Conservation (phyloP, 2,329 filamentous ascomycete genomes). For the Phaeoacremonium minimum region DNA sequence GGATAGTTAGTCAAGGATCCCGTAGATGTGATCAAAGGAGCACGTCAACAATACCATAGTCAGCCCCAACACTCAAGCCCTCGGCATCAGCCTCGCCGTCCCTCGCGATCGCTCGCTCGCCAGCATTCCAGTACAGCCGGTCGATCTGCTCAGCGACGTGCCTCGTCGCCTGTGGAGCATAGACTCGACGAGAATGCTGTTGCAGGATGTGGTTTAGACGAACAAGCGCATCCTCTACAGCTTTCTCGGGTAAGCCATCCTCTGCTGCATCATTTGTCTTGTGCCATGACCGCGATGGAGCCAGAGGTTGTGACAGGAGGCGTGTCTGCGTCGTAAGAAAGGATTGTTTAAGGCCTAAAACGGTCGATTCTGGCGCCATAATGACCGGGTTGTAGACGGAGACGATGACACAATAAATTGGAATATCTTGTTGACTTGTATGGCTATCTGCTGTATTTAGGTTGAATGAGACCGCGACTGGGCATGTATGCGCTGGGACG, state of each 20-base stretch:
- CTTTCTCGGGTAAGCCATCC: conserved; percentile 37
- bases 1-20: background rate
- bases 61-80: conserved; percentile 32
- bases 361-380: conserved; percentile 38
- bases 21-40: background rate
- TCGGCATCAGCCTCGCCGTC: conserved; percentile 23
- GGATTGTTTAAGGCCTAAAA: conserved; percentile 57
- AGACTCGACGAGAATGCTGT: conserved; percentile 62
- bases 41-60: conserved; percentile 35
- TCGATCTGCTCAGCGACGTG: conserved; percentile 73
- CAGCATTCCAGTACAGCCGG: conserved; percentile 51
- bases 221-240: conserved; percentile 52
- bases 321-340: conserved; percentile 62
- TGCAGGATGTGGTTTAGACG: conserved; percentile 58
- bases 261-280: conserved; percentile 36
- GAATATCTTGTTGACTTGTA: too few relatives aligned
- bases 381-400: too few relatives aligned
- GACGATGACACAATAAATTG: too few relatives aligned
- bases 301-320: conserved; percentile 55
- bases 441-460: too few relatives aligned
- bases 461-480: too few relatives aligned
- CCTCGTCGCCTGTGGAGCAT: conserved; percentile 63
- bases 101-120: conserved; percentile 20
- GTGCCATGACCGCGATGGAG: conserved; percentile 51
- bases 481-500: too few relatives aligned